phyloP scores from a whole-genome alignment of 2,329 filamentous ascomycete genomes.

The Phaeoacremonium minimum region DNA sequence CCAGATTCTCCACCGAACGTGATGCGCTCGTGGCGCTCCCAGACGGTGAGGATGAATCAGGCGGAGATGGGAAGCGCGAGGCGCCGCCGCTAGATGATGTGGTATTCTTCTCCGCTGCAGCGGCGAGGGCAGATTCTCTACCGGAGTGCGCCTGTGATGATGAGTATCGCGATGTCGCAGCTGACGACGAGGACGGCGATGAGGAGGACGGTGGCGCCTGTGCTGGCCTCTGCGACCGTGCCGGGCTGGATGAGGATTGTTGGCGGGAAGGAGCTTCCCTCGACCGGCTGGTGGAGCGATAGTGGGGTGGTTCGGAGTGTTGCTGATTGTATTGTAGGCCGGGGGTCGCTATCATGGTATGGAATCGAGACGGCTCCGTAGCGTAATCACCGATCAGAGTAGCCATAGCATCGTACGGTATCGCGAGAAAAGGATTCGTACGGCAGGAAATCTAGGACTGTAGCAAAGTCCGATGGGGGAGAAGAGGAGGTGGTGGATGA shows the following conservation, averaged over 20 bases:
- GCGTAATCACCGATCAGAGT: constrained; percentile 67
- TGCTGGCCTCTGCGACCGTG: constrained; percentile 10
- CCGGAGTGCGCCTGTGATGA: constrained; percentile 11
- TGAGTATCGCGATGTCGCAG: constrained; percentile 7
- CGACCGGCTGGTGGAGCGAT: constrained; percentile 29
- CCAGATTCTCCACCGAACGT: constrained; percentile 5
- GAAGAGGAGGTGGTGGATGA: too few species aligned
- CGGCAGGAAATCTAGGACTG: too few species aligned
- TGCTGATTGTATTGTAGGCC: constrained; percentile 38
- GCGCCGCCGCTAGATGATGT: constrained; percentile 26
- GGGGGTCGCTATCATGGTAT: constrained; percentile 60
- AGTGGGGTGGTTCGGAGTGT: constrained; percentile 32
- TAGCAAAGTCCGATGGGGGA: too few species aligned
- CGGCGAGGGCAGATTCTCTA: neutral
- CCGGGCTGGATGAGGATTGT: constrained; percentile 17
- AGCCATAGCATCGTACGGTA: constrained; percentile 59
- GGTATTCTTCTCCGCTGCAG: constrained; percentile 4
- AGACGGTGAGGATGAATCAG: constrained; percentile 47
- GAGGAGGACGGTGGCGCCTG: constrained; percentile 3
- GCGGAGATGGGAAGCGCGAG: constrained; percentile 49
- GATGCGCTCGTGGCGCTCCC: constrained; percentile 19
- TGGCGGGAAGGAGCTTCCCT: constrained; percentile 19
- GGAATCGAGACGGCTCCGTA: constrained; percentile 67
- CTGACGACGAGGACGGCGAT: constrained; percentile 11
- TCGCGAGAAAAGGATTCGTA: too few species aligned